Conservation (phyloP, 2,329 filamentous ascomycete species). For the Cytospora mali region DNA sequence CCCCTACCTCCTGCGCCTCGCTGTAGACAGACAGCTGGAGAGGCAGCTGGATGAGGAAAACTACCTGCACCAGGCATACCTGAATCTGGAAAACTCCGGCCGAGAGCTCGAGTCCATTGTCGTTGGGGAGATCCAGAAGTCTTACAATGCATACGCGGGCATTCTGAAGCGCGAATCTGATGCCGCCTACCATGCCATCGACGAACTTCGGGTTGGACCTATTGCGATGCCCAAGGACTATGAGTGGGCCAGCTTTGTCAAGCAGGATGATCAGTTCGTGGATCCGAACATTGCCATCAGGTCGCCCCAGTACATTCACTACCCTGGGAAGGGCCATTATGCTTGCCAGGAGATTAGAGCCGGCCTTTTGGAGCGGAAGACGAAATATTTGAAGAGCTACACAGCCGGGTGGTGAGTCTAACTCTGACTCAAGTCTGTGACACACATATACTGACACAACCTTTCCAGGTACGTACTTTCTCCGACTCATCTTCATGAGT, state of each 20-base stretch:
- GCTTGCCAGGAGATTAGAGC: constrained; percentile 82
- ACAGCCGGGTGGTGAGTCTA: constrained; percentile 81
- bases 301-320: constrained; percentile 79
- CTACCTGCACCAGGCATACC: constrained; percentile 92
- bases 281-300: constrained; percentile 81
- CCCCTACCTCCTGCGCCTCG: constrained; percentile 83
- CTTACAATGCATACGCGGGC: constrained; percentile 89
- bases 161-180: constrained; percentile 90
- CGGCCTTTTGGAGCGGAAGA: constrained; percentile 93
- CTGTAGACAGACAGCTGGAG: constrained; percentile 87
- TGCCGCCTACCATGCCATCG: constrained; percentile 73
- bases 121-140: constrained; percentile 96
- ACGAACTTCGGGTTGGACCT: constrained; percentile 80
- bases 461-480: constrained; percentile 85
- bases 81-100: constrained; percentile 92
- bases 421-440: background rate
- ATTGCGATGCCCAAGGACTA: constrained; percentile 92
- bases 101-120: constrained; percentile 95
- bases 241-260: constrained; percentile 86
- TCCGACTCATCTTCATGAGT: constrained; percentile 95
- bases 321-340: constrained; percentile 86
- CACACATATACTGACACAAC: background rate
- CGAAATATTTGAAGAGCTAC: constrained; percentile 98
- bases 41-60: constrained; percentile 96
- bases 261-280: constrained; percentile 81